Conservation (phyloP, 257 asterid species). For the Solanum ahanhuiri region DNA sequence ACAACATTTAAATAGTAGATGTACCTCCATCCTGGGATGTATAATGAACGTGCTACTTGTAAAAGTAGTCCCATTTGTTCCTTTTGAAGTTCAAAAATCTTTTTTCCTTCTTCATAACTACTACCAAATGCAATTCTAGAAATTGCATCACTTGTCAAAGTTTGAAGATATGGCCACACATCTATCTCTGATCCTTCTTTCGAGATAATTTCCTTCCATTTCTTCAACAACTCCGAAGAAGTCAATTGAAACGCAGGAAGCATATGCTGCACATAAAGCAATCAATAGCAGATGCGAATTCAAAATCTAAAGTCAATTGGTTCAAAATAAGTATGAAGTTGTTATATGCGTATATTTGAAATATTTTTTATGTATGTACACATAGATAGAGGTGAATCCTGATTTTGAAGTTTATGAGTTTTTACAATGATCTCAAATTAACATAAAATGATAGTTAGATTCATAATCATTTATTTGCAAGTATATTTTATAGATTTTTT, state of each 20-base stretch:
- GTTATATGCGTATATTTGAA: neutral
- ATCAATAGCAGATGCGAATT: neutral
- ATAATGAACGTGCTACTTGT: neutral
- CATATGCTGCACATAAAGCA: neutral
- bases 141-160: conserved; percentile 12
- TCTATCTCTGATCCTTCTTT: neutral
- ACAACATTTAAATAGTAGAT: neutral
- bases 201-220: conserved; percentile 5
- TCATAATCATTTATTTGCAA: neutral
- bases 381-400: neutral
- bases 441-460: neutral
- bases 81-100: conserved; percentile 10
- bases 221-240: neutral
- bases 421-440: neutral
- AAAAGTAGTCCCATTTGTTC: neutral
- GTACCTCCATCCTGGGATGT: conserved; percentile 11
- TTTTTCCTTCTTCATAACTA: conserved; percentile 5
- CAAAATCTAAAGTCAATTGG: neutral
- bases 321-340: neutral
- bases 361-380: neutral
- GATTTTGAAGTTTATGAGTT: neutral
- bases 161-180: conserved; percentile 8
- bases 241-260: conserved; percentile 3
- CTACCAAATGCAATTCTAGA: conserved; percentile 2
- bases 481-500: neutral